phyloP scores from a whole-genome alignment of 805 yeast genomes.

The Vanderwaltozyma tropicalis region DNA sequence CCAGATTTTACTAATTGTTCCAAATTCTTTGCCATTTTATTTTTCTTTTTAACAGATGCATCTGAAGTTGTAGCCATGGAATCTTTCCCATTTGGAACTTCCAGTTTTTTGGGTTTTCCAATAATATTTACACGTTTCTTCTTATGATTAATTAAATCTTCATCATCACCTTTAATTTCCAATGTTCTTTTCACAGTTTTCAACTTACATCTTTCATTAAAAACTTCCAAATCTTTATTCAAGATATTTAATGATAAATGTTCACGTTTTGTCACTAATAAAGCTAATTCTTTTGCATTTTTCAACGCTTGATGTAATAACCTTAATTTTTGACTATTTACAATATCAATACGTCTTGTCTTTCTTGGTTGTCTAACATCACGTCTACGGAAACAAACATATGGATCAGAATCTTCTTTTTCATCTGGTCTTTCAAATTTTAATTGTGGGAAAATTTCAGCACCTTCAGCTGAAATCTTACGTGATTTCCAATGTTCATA shows the following conservation, averaged over 20 bases:
- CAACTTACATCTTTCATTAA: constrained; percentile 60
- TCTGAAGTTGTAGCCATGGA: constrained; percentile 17
- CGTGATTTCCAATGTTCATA: constrained; percentile 78
- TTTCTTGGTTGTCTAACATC: constrained; percentile 93
- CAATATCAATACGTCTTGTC: constrained; percentile 87
- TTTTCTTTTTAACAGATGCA: constrained; percentile 14
- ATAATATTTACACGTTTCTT: constrained; percentile 34
- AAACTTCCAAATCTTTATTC: constrained; percentile 54
- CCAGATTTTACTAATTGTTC: constrained; percentile 14
- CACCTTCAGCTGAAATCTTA: constrained; percentile 60
- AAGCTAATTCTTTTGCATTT: constrained; percentile 58
- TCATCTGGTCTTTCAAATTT: constrained; percentile 81
- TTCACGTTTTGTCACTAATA: constrained; percentile 62
- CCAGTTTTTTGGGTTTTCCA: constrained; percentile 10
- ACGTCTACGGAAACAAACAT: constrained; percentile 89
- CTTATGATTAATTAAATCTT: constrained; percentile 69
- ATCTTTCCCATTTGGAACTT: constrained; percentile 13
- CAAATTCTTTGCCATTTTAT: constrained; percentile 9
- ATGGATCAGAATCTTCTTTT: constrained; percentile 90
- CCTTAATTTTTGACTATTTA: constrained; percentile 76
- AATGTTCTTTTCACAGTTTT: constrained; percentile 66
- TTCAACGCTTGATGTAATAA: constrained; percentile 65
- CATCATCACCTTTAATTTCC: constrained; percentile 76
- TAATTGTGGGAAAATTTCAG: constrained; percentile 58
- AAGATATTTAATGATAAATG: constrained; percentile 43